A percentile compares a stretch with the other conserved stretches of the same genome.
Conservation (phyloP, 2,329 filamentous ascomycete species). For the Ilyonectria mors-panacis region DNA sequence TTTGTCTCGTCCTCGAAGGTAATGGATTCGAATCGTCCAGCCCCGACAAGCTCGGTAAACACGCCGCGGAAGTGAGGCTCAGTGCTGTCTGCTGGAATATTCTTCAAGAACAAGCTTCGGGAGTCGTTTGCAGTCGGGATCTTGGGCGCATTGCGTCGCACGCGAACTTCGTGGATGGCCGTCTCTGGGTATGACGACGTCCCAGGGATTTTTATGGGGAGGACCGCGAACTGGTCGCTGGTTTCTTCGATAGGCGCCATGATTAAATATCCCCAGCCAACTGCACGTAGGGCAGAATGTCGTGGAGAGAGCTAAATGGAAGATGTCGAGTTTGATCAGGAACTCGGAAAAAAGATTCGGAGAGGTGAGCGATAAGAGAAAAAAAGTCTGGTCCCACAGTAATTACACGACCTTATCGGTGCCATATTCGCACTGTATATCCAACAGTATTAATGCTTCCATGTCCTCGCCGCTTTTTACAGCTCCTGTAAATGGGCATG, state of each 20-base stretch:
- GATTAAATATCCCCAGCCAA: background rate
- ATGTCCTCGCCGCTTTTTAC: too few relatives aligned
- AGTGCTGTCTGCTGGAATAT: conserved; percentile 88
- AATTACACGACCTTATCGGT: conserved; percentile 25
- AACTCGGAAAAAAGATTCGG: conserved; percentile 13
- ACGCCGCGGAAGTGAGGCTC: conserved; percentile 82
- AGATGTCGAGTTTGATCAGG: conserved; percentile 1
- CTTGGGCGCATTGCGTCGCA: conserved; percentile 87
- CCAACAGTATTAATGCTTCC: background rate
- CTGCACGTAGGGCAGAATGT: background rate
- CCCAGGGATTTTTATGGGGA: conserved; percentile 77
- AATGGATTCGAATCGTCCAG: conserved; percentile 83
- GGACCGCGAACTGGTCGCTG: conserved; percentile 74
- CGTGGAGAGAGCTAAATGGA: background rate
- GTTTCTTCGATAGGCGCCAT: conserved; percentile 50
- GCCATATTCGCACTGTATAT: background rate
- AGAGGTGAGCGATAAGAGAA: conserved; percentile 31
- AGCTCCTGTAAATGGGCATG: too few relatives aligned
- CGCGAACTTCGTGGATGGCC: conserved; percentile 86
- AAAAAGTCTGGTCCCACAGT: conserved; percentile 42
- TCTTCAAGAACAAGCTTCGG: conserved; percentile 91
- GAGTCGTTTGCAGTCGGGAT: conserved; percentile 80
- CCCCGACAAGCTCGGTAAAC: conserved; percentile 81
- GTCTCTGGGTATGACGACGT: conserved; percentile 73
- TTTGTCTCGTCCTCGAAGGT: conserved; percentile 78